Evolutionary conservation across 2,329 filamentous ascomycete genomes (phyloP), one percentile per base, ranked within the genome.

Genomic region (Colletotrichum cordylinicola): DNA sequence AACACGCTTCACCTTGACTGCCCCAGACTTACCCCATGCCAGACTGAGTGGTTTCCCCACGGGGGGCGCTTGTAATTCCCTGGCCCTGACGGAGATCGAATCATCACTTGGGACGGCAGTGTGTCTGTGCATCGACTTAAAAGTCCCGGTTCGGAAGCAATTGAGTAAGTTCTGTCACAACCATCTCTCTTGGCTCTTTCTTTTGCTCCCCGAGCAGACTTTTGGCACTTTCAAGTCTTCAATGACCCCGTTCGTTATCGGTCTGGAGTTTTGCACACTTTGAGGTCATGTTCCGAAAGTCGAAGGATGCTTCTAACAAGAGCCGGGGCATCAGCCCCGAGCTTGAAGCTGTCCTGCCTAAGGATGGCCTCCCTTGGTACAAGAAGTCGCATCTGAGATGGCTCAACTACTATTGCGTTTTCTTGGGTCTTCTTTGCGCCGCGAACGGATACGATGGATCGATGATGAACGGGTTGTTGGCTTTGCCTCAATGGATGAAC

Each of bases 391-490:
- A 74, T 21, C 60, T 74, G 4, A 18, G 68, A 8, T 29, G 52
- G 24, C 72, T 74, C 66, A 74, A 74, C 72, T 66, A 39, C 39
- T 74, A 74, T 24, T 52, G 39, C 35, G 27, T 74, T 27, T 70
- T 55, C 48, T 16, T 74, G 29, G 60, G 37, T 1, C 60, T 76
- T 6, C 31, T 73, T 2, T 60, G 58, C 9, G 65, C 74, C n/a
- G 70, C 74, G 7, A 76, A 76, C 39, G 84, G 86, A 31, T 87
- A 87, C 71, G 87, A 89, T 72, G 86, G 87, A 2, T 89, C 87
- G 4, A 88, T 91, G 84, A 83, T 91, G 82, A 91, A 91, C 76
- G 89, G 88, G 0, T 84, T 92, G 29, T 90, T 91, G 75, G 91
- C 92, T 70, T 80, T 92, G n/a, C 89, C 90, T 0, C 74, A 73